Evolutionary conservation across 768 basidiomycete species (phyloP).

Genomic region (Multifurca ochricompacta): DNA sequence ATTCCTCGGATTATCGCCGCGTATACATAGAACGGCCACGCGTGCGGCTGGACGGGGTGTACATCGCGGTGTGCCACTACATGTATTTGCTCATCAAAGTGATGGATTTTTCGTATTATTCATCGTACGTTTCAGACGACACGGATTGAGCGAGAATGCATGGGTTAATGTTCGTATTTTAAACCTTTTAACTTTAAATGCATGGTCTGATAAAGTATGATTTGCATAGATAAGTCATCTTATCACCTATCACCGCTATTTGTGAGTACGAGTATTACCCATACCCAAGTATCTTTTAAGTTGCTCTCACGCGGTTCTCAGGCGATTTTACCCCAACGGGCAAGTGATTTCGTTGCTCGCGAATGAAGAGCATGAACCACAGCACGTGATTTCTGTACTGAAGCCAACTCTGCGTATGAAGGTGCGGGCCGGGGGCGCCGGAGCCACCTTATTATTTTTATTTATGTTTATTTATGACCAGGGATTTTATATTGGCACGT

Average conservation of each 20-base stretch:
- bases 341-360: conserved; percentile 78
- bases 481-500: conserved; percentile 68
- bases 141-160: conserved; percentile 71
- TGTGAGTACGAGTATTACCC: conserved; percentile 42
- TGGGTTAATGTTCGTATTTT: conserved; percentile 77
- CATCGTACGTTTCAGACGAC: conserved; percentile 39
- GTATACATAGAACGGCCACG: conserved; percentile 80
- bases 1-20: conserved; percentile 62
- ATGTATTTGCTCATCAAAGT: conserved; percentile 40
- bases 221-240: conserved; percentile 65
- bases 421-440: conserved; percentile 34
- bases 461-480: conserved; percentile 23
- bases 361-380: conserved; percentile 67
- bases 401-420: conserved; percentile 74
- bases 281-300: background rate
- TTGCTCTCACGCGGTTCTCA: conserved; percentile 27
- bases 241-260: conserved; percentile 88
- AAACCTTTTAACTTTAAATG: background rate
- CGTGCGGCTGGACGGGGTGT: conserved; percentile 79
- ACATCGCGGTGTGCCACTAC: conserved; percentile 89
- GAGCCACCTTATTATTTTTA: background rate
- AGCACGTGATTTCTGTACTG: conserved; percentile 66
- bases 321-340: conserved; percentile 84
- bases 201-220: conserved; percentile 9
- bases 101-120: conserved; percentile 8